Base-by-base conservation (phyloP, 2,329 filamentous ascomycete species). In the Hypoxylon sp. region DNA sequence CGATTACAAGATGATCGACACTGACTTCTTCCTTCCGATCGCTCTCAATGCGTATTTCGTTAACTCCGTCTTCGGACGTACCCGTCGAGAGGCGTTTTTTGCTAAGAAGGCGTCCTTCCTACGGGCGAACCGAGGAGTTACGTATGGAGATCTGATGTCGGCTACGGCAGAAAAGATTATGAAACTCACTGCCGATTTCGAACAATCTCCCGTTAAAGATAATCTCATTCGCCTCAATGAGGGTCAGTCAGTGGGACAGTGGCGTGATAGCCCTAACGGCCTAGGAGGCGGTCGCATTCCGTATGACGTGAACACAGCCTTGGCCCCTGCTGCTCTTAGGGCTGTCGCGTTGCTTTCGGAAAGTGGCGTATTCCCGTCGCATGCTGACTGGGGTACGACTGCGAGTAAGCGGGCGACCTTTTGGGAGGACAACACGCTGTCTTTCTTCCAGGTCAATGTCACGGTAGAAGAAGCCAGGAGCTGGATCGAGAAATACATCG, bases 301-400 rank as follows among this genome's bases (percentile, higher is more conserved):
- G 0, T 90, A 87, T 70, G 83, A 89, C 64, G 87, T 90, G 22
- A 90, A 90, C 68, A 85, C 85, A 0, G 87, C 85, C 0, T 78
- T 90, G 0, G 85, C 84, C 0, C 88, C 88, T 0, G 87, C 88
- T 1, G 87, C 85, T 1, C 79, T 90, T 0, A 80, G 84, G 10
- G 82, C 86, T 1, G 88, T 90, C 37, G 81, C 83, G 2, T 77
- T 79, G 0, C 76, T 90, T 1, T 77, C 85, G 1, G 73, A 74
- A 0, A 75, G 79, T 0, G 83, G 82, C 1, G 80, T 88, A 65
- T 89, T 85, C 63, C 75, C 83, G 0, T 72, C 79, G 1, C 79
- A 84, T 56, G 67, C 79, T 0, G 73, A 80, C 0, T 88, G 85
- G 86, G 70, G 71, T 0, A 65, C 70, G 0, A 65, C 73, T 1